Evolutionary conservation across 306 rosid genomes (phyloP).

Genomic region (Pueraria montana): DNA sequence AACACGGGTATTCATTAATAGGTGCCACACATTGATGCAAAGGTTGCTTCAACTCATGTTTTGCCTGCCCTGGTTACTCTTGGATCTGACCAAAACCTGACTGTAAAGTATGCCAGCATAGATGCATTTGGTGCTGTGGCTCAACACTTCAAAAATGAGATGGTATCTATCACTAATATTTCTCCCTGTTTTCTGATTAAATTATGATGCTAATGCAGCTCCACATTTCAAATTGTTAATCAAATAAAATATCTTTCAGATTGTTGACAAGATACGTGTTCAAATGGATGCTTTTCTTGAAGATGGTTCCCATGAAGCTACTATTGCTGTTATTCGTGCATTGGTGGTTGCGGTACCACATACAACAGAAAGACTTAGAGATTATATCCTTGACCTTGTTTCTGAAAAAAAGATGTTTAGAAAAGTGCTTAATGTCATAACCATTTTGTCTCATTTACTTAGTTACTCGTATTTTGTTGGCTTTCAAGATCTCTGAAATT

Average conservation of each 20-base stretch:
- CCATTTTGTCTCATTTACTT: slow-evolving; percentile 40
- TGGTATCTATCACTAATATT: slow-evolving; percentile 61
- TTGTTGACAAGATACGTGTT: slow-evolving; percentile 96
- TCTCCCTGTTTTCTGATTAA: slow-evolving; percentile 43
- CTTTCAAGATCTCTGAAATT: slow-evolving; percentile 39
- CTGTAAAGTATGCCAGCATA: slow-evolving; percentile 96
- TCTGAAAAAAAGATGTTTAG: slow-evolving; percentile 16
- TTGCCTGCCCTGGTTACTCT: slow-evolving; percentile 96
- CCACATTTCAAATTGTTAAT: slow-evolving; percentile 44
- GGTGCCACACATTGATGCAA: slow-evolving; percentile 90
- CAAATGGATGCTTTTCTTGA: slow-evolving; percentile 99
- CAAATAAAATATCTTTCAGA: slow-evolving; percentile 58
- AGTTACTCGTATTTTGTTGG: slow-evolving; percentile 34
- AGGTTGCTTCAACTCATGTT: slow-evolving; percentile 91
- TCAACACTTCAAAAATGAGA: slow-evolving; percentile 88
- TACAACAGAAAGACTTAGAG: slow-evolving; percentile 88
- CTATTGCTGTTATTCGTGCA: slow-evolving; percentile 91
- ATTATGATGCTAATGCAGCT: slow-evolving; percentile 38
- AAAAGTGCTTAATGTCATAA: slow-evolving; percentile 4
- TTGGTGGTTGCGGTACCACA: slow-evolving; percentile 94
- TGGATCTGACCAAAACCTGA: slow-evolving; percentile 91
- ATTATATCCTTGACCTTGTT: slow-evolving; percentile 83
- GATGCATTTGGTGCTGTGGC: slow-evolving; percentile 96
- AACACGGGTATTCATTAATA: slow-evolving; percentile 45
- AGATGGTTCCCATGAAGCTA: slow-evolving; percentile 98